Conservation (phyloP, 2,329 filamentous ascomycete genomes). For the Trichoderma sp. region DNA sequence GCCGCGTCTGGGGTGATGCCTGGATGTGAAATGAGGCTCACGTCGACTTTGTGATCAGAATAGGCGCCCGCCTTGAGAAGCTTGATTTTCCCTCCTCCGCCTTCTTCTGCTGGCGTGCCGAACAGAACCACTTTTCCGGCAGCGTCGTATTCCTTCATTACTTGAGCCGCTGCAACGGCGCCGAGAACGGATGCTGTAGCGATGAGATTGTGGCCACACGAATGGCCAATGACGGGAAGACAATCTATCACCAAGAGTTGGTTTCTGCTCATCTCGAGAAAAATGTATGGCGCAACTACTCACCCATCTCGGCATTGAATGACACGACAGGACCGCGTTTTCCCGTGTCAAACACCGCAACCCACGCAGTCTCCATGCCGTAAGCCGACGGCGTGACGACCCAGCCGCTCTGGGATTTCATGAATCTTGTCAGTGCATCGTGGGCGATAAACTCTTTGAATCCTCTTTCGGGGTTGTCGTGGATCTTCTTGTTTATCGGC, state of each 20-base stretch:
- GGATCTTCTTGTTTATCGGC: conserved; percentile 44
- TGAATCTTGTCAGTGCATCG: conserved; percentile 41
- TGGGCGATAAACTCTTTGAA: conserved; percentile 48
- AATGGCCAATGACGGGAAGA: conserved; percentile 52
- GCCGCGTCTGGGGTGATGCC: conserved; percentile 46
- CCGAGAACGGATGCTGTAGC: conserved; percentile 50
- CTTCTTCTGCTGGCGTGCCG: conserved; percentile 51
- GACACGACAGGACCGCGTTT: conserved; percentile 41
- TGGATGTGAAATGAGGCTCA: conserved; percentile 32
- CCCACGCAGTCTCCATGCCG: conserved; percentile 47
- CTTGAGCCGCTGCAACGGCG: conserved; percentile 48
- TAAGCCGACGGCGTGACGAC: conserved; percentile 44
- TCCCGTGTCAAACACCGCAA: conserved; percentile 44
- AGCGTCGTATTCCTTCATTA: conserved; percentile 45
- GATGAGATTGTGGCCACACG: conserved; percentile 58
- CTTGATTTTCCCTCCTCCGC: conserved; percentile 51
- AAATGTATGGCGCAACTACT: not conserved
- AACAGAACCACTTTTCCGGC: conserved; percentile 49
- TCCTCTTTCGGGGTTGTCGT: conserved; percentile 47
- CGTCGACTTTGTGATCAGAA: conserved; percentile 25
- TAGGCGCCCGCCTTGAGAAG: conserved; percentile 46
- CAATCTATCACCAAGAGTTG: conserved; percentile 40
- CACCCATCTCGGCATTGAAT: conserved; percentile 45
- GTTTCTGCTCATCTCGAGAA: not conserved
- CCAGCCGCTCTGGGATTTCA: conserved; percentile 40